Evolutionary conservation across 2,329 filamentous ascomycete genomes (phyloP).

Genomic region (Epicoccum nigrum): DNA sequence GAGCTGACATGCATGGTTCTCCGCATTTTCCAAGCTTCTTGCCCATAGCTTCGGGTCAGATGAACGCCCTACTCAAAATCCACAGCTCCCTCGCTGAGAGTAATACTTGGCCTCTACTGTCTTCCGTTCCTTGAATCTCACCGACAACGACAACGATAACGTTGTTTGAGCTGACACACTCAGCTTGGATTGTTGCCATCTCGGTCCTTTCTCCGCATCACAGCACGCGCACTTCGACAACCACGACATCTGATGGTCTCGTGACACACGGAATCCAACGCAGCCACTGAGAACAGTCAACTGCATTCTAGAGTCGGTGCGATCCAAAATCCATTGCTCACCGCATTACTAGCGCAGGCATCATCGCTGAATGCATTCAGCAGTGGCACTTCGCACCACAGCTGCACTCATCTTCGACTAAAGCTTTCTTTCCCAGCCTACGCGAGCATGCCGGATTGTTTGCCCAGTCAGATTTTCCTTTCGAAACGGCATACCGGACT

Average conservation of each 20-base stretch:
- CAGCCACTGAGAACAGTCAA: background rate
- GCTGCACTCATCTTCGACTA: slow-evolving; percentile 1
- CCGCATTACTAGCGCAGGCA: slow-evolving; percentile 1
- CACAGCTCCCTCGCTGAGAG: slow-evolving; percentile 7
- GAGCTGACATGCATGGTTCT: slow-evolving; percentile 15
- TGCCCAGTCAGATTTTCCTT: slow-evolving; percentile 19
- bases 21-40: slow-evolving; percentile 13
- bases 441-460: slow-evolving; percentile 40
- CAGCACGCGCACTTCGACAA: slow-evolving; percentile 14
- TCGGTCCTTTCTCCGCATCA: no score
- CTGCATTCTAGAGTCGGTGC: background rate
- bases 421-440: slow-evolving; percentile 2
- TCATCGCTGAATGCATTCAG: slow-evolving; percentile 3
- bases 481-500: slow-evolving; percentile 38
- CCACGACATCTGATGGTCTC: slow-evolving; percentile 22
- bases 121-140: background rate
- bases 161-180: background rate
- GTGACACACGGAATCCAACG: slow-evolving; percentile 22
- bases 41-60: slow-evolving; percentile 19
- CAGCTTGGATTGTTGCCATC: no score
- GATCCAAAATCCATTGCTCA: background rate
- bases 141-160: background rate
- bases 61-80: slow-evolving; percentile 9
- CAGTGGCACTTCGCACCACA: background rate
- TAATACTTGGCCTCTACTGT: background rate